Base-by-base conservation (phyloP, 345 rosid species). In the Salix suchowensis region DNA sequence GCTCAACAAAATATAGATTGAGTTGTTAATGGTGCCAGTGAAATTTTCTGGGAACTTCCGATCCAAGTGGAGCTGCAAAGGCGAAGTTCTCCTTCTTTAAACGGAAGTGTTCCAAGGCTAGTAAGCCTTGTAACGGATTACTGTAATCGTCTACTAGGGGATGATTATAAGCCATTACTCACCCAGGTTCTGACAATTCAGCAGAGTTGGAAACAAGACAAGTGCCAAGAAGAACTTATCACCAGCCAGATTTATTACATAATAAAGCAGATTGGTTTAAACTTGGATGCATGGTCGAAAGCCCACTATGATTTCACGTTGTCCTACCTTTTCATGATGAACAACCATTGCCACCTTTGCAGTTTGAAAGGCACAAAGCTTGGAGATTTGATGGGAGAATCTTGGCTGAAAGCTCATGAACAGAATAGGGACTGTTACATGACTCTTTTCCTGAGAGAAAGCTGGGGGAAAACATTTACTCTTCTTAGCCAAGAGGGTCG, bases 271-370 rank as follows among this genome's bases (percentile, higher is more conserved):
- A 82, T 88, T 21, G 89, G 90, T 26, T 70, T 91, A 44, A 93
- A 93, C 71, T 64, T 93, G 42, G 97, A 95, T 77, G 72, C 87
- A 1, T 91, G 93, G 97, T 88, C 98, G 13, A 89, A 88, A 82
- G 73, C 86, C 39, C 86, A 83, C 62, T 62, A 76, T 15, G 86
- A 88, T 65, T 64, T 76, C 2, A 19, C 81, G 10, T 82, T 90
- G 37, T 89, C 94, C 67, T 91, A 83, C 81, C 78, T 95, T 75
- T 95, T 91, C 81, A 93, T 95, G 94, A 91, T 91, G 96, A 93
- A 91, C 72, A 95, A 90, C 76, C 97, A 91, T 72, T 44, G 78
- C 74, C 91, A 93, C 76, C 91, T 95, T 79, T 42, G 79, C 83
- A 69, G 77, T 26, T 82, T 95, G 78, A 78, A 79, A 80, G 92